A percentile compares a stretch with the other conserved stretches of the same genome.
Evolutionary conservation across 2,329 filamentous ascomycete genomes (phyloP).

Genomic region (Fusarium nygamai): DNA sequence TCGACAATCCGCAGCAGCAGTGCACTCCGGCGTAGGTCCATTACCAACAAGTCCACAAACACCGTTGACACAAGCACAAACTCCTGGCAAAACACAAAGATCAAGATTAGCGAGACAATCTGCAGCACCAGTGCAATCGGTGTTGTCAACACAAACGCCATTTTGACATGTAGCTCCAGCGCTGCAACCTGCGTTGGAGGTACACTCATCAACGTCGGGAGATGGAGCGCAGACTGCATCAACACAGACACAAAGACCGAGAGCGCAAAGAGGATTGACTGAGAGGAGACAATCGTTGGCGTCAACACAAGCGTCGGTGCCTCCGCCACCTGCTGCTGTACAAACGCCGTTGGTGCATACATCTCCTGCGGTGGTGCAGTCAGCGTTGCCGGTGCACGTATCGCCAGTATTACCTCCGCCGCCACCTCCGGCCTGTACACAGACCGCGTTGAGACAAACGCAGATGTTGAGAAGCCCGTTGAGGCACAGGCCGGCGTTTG

Average conservation of each 20-base stretch:
- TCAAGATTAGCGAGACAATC: not conserved
- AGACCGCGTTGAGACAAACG: not conserved
- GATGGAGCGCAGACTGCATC: not conserved
- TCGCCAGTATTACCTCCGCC: not conserved
- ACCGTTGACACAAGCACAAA: not conserved
- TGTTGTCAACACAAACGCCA: slow-evolving; percentile 2
- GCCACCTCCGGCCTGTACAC: not conserved
- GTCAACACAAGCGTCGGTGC: slow-evolving; percentile 1
- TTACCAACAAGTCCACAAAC: not conserved
- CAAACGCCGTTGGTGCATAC: not conserved
- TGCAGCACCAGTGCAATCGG: not conserved
- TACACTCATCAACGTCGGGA: not conserved
- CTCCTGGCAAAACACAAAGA: not conserved
- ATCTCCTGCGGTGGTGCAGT: not conserved
- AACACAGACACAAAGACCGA: slow-evolving; percentile 18
- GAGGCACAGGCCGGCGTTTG: not conserved
- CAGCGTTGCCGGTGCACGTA: not conserved
- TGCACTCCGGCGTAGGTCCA: not conserved
- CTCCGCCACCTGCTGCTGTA: not conserved
- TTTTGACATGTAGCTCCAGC: not conserved
- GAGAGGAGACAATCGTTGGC: slow-evolving; percentile 14
- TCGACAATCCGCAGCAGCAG: not conserved
- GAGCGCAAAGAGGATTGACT: slow-evolving; percentile 3
- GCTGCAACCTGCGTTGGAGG: not conserved
- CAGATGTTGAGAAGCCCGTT: not conserved